A percentile compares a stretch with the other conserved stretches of the same genome.
phyloP scores from a whole-genome alignment of 2,329 filamentous ascomycete genomes.

The Verticillium albo-atrum region DNA sequence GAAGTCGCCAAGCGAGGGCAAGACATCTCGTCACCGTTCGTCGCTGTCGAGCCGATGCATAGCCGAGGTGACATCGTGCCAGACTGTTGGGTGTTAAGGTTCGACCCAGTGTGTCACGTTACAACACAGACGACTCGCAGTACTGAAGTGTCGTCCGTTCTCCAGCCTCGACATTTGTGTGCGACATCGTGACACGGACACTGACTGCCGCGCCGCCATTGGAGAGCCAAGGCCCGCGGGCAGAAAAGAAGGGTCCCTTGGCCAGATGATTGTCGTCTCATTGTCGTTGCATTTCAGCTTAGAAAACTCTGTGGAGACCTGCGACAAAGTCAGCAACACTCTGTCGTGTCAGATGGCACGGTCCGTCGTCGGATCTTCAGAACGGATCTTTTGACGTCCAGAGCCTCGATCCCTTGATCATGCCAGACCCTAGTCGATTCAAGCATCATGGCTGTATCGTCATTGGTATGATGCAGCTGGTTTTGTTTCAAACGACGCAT shows the following conservation, averaged over 20 bases:
- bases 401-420: not conserved
- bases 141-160: not conserved
- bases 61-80: not conserved
- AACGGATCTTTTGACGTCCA: not conserved
- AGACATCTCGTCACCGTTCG: not conserved
- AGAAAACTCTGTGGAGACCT: not conserved
- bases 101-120: not conserved
- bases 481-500: not conserved
- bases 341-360: not conserved
- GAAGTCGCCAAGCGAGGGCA: no score
- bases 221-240: no score
- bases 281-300: not conserved
- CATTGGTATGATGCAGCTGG: not conserved
- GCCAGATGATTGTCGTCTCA: not conserved
- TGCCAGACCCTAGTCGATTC: not conserved
- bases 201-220: not conserved
- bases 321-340: not conserved
- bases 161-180: not conserved
- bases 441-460: not conserved
- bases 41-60: not conserved
- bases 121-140: not conserved
- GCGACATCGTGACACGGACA: not conserved
- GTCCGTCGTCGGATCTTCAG: not conserved
- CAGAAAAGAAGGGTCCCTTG: not conserved
- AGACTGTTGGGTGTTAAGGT: not conserved